A percentile compares a stretch with the other conserved stretches of the same genome.
phyloP scores from a whole-genome alignment of 225 moss, liverwort and hornwort genomes.

The Ulota crispa region DNA sequence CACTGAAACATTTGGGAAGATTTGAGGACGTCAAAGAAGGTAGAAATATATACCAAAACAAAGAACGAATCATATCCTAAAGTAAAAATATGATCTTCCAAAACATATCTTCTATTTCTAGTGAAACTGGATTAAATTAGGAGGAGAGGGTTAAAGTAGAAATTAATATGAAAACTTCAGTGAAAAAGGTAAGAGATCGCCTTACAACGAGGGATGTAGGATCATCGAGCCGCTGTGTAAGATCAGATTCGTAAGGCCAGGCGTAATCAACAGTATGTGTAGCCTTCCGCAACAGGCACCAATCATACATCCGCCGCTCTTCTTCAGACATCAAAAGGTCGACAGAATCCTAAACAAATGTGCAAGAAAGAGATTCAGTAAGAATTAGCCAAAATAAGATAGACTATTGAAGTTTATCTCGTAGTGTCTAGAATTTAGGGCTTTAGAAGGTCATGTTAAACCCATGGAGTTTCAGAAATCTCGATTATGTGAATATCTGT shows the following conservation, averaged over 20 bases:
- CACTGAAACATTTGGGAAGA: too few species aligned
- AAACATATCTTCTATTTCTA: background rate
- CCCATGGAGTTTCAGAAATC: background rate
- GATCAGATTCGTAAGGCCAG: slow-evolving; percentile 65
- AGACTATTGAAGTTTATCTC: too few species aligned
- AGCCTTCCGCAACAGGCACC: slow-evolving; percentile 63
- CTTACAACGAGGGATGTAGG: slow-evolving; percentile 46
- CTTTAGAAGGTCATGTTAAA: background rate
- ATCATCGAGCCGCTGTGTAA: slow-evolving; percentile 46
- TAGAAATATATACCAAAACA: background rate
- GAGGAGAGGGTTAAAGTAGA: too few species aligned
- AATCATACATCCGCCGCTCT: slow-evolving; percentile 61
- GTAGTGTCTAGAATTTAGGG: background rate
- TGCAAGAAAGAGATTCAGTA: background rate
- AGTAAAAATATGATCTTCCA: background rate
- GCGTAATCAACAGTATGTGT: slow-evolving; percentile 61
- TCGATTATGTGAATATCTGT: background rate
- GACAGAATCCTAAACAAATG: slow-evolving; percentile 47
- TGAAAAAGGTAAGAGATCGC: background rate
- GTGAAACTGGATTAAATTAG: too few species aligned
- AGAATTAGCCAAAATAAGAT: too few species aligned
- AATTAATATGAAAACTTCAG: background rate
- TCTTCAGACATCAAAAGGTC: slow-evolving; percentile 54
- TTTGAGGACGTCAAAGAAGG: too few species aligned
- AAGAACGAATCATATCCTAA: background rate